Base-by-base conservation (phyloP, 2,329 filamentous ascomycete genomes). In the Claviceps sp. region DNA sequence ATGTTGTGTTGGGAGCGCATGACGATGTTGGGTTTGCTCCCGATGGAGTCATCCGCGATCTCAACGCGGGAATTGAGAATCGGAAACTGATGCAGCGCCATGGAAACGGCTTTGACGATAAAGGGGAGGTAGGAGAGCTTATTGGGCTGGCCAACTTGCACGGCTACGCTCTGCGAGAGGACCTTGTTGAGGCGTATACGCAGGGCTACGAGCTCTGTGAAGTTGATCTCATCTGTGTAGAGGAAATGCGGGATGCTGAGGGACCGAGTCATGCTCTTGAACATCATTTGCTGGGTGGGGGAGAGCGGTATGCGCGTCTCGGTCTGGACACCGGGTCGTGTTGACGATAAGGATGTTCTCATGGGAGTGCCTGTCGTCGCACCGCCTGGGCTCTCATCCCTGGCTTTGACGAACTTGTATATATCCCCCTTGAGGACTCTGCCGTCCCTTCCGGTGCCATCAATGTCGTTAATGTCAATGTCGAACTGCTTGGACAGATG, bases 191-290 rank as follows among this genome's bases (percentile, higher is more conserved):
- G 77, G 47, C 80, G 83, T 55, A 75, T 73, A 46, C 93, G 86
- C 50, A 96, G 76, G 47, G 78, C 69, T 53, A 82, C 81, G 4
- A 98, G 77, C 40, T 77, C 74, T 44, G 85, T 83, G 66, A 96
- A 84, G 70, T 94, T 86, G 48, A 95, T 75, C 64, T 91, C 87
- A 68, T 95, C 89, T 40, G 88, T 85, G 71, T 95, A 98, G 54
- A 97, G 80, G 70, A 98, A 96, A 69, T 97, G 93, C 0, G 93
- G 93, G 60, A 96, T 97, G 49, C 70, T 80, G 56, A 98, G 77
- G 2, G 91, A 96, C 53, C 82, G 82, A 14, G 91, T 96, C 93
- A 98, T 98, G 54, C 83, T 79, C 72, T 94, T 96, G 81, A 95
- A 97, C 93, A 98, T 98, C 64, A 88, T 85, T 39, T 79, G 76